Evolutionary conservation across 2,329 filamentous ascomycete species (phyloP).

Genomic region (Aspergillus oerlinghausenensis): DNA sequence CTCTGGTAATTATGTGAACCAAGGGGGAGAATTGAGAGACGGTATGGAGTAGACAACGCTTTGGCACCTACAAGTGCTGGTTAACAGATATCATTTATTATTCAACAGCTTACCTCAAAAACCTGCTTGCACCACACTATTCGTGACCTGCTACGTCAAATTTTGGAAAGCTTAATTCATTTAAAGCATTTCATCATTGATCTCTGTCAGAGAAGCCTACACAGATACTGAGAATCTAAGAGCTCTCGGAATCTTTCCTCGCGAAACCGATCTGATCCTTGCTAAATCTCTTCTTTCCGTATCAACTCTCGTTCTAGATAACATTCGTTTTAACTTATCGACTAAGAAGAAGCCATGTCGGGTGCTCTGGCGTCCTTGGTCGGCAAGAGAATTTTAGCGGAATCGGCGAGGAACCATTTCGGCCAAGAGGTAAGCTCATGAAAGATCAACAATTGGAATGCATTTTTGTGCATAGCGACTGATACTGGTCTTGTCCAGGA

Average conservation of each 20-base stretch:
- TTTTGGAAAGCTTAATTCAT: background rate
- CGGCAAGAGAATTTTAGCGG: slow-evolving; percentile 32
- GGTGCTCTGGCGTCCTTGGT: slow-evolving; percentile 24
- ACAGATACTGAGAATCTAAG: background rate
- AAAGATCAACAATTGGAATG: background rate
- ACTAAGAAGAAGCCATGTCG: slow-evolving; percentile 21
- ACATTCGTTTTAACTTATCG: background rate
- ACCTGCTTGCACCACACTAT: background rate
- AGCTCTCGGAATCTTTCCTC: background rate
- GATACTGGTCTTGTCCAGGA: slow-evolving; percentile 53
- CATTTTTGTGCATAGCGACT: background rate
- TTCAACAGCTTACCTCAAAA: background rate
- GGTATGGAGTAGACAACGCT: background rate
- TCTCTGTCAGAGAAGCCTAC: background rate
- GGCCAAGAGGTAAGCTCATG: slow-evolving; percentile 35
- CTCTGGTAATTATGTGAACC: background rate
- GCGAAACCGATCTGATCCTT: background rate
- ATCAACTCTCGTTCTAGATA: slow-evolving; percentile 1
- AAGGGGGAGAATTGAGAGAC: background rate
- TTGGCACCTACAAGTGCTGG: background rate
- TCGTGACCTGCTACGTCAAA: background rate
- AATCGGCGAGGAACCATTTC: slow-evolving; percentile 38
- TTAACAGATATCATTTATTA: background rate
- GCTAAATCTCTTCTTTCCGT: background rate
- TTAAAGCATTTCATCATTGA: background rate